Conservation (phyloP, 2,329 filamentous ascomycete genomes). For the Pseudogymnoascus sp. region DNA sequence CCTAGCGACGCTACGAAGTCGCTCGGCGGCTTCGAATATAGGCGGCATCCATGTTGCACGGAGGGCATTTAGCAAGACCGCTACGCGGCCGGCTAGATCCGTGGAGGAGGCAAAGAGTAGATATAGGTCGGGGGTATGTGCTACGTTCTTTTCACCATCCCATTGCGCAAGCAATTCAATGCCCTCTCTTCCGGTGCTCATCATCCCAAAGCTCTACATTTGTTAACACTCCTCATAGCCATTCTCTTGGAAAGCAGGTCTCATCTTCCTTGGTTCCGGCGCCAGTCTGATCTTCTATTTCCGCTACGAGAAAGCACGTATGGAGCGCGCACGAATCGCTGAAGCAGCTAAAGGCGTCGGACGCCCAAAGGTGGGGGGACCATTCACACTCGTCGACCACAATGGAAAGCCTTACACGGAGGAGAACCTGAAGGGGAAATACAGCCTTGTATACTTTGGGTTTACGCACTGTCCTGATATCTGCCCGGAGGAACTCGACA, state of each 20-base stretch:
- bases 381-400: slow-evolving; percentile 75
- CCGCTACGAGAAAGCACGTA: slow-evolving; percentile 81
- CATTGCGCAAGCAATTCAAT: neutral
- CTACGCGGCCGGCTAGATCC: slow-evolving; percentile 23
- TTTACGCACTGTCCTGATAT: slow-evolving; percentile 98
- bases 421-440: slow-evolving; percentile 77
- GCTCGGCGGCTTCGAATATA: neutral
- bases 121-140: slow-evolving; percentile 25
- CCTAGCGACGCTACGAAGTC: neutral
- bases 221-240: slow-evolving; percentile 44
- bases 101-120: slow-evolving; percentile 26
- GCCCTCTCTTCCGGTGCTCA: neutral
- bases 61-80: slow-evolving; percentile 16
- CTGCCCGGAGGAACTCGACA: slow-evolving; percentile 97
- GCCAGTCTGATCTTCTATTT: slow-evolving; percentile 81
- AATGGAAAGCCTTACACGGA: slow-evolving; percentile 70
- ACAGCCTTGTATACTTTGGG: slow-evolving; percentile 88
- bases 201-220: neutral
- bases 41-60: neutral
- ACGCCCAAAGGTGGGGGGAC: slow-evolving; percentile 83
- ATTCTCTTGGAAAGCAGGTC: slow-evolving; percentile 85
- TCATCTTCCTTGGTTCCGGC: slow-evolving; percentile 76
- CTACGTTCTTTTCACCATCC: neutral
- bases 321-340: slow-evolving; percentile 81
- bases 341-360: slow-evolving; percentile 91